Evolutionary conservation across 148 eudicot genomes (phyloP).

Genomic region (Arctostaphylos glauca): DNA sequence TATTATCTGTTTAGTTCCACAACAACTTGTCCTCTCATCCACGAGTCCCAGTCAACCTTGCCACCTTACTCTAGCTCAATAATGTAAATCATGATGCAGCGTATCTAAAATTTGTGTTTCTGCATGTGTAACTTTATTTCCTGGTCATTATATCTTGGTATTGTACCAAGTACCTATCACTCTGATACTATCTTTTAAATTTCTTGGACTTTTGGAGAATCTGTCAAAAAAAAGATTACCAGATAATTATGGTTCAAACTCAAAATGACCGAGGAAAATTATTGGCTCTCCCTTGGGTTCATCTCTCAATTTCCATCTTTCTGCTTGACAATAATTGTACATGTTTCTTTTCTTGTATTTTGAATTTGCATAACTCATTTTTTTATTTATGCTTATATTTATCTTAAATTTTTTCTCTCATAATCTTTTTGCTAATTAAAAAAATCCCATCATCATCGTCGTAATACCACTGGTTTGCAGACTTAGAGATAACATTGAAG

Average conservation of each 20-base stretch:
- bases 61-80: neutral
- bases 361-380: neutral
- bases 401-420: neutral
- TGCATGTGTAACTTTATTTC: neutral
- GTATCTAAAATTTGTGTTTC: neutral
- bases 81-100: neutral
- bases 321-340: neutral
- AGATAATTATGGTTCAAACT: slow-evolving; percentile 3
- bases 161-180: neutral
- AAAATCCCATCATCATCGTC: neutral
- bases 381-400: neutral
- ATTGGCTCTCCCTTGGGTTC: neutral
- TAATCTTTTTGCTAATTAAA: neutral
- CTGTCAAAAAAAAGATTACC: neutral
- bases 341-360: neutral
- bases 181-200: neutral
- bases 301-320: slow-evolving; percentile 1
- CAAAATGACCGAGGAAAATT: neutral
- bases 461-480: slow-evolving; percentile 34
- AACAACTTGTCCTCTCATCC: neutral
- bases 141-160: neutral
- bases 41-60: neutral
- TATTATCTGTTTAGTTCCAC: neutral
- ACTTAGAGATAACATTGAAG: slow-evolving; percentile 92
- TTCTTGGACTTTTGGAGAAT: neutral